Evolutionary conservation across 164 flowering plant species (phyloP), one percentile per base, ranked within the genome.

Genomic region (Houttuynia cordata): DNA sequence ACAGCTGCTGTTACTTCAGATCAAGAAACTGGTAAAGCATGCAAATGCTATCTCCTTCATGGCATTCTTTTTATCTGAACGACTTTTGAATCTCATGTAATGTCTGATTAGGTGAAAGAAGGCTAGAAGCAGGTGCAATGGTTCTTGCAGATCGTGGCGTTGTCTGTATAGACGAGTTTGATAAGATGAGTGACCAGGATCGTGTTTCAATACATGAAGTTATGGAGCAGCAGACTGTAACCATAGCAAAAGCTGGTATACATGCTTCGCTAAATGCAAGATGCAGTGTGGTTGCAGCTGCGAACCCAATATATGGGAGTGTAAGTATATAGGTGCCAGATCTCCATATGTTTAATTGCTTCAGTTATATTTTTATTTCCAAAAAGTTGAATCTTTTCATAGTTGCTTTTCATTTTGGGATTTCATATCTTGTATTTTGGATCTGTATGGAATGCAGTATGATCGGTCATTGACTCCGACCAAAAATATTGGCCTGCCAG

Each of bases 211-310:
- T 94, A 59, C 99, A 94, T 77, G 99, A 94, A 70, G 99, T 91
- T 64, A 94, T 94, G 99, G 99, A 94, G 71, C 99, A 94, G 76
- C 97, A 94, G 83, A 94, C 99, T 56, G 99, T 94, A 65, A 94
- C 97, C 22, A 91, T 94, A 70, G 99, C 99, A 19, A 94, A 94
- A 78, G 99, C 99, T 65, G 99, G 99, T 70, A 94, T 94, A 52
- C 97, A 91, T 81, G 97, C 99, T 58, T 91, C 99, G 20, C 67
- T 94, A 56, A 94, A 94, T 83, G 99, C 99, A 65, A 80, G 99
- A 60, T 91, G 97, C 78, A 91, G 97, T 77, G 99, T 94, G 25
- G 96, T 94, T 19, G 99, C 99, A 60, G 99, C 99, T 71, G 99
- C 99, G 60, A 94, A 94, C 75, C 99, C 99, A 56, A 94, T 94